These are phyloP conservation scores for Plectosphaerella cucumerina DNA, from an alignment of 2,329 filamentous ascomycete species.

Conservation along the genomic window DNA sequence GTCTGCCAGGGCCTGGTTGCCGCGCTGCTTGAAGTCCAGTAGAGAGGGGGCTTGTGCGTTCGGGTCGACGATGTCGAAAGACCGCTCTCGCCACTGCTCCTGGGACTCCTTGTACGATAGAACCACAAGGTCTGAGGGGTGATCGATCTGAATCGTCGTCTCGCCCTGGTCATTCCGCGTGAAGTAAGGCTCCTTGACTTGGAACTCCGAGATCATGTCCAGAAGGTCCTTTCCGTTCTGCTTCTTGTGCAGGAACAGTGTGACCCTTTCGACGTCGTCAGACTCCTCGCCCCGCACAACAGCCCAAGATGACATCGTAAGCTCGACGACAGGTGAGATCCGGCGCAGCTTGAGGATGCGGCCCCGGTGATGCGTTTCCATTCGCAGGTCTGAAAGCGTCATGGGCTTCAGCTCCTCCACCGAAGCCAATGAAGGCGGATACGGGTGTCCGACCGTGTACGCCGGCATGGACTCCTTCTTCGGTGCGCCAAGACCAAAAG, in stretches of 20 bases:
- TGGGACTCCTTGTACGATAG: not conserved
- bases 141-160: slow-evolving; percentile 31
- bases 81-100: slow-evolving; percentile 11
- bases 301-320: slow-evolving; percentile 21
- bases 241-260: slow-evolving; percentile 28
- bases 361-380: slow-evolving; percentile 26
- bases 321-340: slow-evolving; percentile 17
- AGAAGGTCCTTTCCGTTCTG: slow-evolving; percentile 25
- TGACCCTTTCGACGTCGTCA: slow-evolving; percentile 21
- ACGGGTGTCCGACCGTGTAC: slow-evolving; percentile 20
- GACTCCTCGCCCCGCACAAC: slow-evolving; percentile 22
- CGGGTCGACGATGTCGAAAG: slow-evolving; percentile 14
- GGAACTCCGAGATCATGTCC: slow-evolving; percentile 25
- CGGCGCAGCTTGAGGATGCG: slow-evolving; percentile 19
- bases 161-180: slow-evolving; percentile 35
- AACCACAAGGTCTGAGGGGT: slow-evolving; percentile 24
- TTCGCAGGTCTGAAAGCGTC: slow-evolving; percentile 15
- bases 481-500: not conserved
- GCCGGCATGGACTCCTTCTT: slow-evolving; percentile 19
- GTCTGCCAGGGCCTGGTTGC: slow-evolving; percentile 21
- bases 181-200: slow-evolving; percentile 48
- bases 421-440: slow-evolving; percentile 17
- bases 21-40: slow-evolving; percentile 3
- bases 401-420: slow-evolving; percentile 19
- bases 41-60: too few relatives aligned